A percentile compares a stretch with the other conserved stretches of the same genome.
phyloP scores from a whole-genome alignment of 2,329 filamentous ascomycete genomes.

The Knoxdaviesia capensis region DNA sequence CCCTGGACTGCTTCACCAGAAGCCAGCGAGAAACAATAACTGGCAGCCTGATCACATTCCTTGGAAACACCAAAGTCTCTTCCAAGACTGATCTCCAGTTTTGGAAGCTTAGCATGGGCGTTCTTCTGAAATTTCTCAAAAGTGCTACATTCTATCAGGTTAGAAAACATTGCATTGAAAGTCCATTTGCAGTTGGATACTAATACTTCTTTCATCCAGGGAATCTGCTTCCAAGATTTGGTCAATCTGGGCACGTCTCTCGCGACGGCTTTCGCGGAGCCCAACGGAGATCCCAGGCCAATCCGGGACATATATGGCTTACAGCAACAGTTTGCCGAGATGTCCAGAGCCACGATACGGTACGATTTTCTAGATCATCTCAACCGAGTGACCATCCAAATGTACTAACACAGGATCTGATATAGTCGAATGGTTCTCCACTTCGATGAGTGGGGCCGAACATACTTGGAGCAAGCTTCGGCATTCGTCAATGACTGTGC shows the following conservation, averaged over 20 bases:
- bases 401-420: no score
- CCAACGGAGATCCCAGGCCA: no score
- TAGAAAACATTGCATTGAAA: background rate
- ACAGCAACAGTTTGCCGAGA: no score
- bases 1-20: slow-evolving; percentile 6
- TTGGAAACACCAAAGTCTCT: slow-evolving; percentile 1
- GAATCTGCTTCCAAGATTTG: no score
- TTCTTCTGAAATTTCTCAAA: slow-evolving; percentile 23
- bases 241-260: no score
- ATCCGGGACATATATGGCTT: no score
- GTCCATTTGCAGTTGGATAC: no score
- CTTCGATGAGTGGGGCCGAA: slow-evolving; percentile 19
- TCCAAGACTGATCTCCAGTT: background rate
- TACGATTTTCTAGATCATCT: no score
- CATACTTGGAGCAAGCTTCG: slow-evolving; percentile 16
- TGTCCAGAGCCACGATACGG: no score
- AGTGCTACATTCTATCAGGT: slow-evolving; percentile 29
- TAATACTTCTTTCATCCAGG: no score
- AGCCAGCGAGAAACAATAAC: slow-evolving; percentile 4
- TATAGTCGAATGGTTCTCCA: slow-evolving; percentile 20
- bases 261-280: no score
- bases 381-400: no score
- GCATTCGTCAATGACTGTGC: slow-evolving; percentile 7
- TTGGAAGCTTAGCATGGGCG: slow-evolving; percentile 4
- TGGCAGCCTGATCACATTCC: slow-evolving; percentile 1